These are phyloP conservation scores for Apiospora rasikravindrae DNA, from an alignment of 2,329 filamentous ascomycete genomes.

Conservation along the genomic window DNA sequence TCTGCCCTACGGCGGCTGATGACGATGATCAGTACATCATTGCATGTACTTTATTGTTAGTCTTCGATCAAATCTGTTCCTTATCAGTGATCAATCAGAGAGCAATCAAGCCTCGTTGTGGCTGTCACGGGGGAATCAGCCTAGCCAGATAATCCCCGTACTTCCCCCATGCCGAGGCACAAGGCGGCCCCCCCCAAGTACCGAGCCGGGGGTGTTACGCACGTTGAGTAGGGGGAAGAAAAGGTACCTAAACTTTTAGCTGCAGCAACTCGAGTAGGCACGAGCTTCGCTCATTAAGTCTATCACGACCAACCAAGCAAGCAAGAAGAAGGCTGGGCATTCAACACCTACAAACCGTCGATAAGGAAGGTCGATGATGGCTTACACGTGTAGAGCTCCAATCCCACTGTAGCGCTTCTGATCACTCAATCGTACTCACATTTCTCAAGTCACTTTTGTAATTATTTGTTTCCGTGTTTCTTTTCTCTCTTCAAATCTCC, in stretches of 20 bases:
- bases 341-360: background rate
- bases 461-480: background rate
- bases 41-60: background rate
- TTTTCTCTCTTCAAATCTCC: background rate
- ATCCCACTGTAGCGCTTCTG: background rate
- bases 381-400: constrained; percentile 14
- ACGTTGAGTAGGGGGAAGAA: background rate
- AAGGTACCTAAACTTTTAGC: constrained; percentile 5
- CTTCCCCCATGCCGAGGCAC: constrained; percentile 10
- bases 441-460: background rate
- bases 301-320: background rate
- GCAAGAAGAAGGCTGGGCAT: background rate
- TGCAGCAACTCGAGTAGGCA: background rate
- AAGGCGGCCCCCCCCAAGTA: background rate
- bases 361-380: constrained; percentile 3
- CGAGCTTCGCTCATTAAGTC: background rate
- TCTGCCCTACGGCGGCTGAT: background rate
- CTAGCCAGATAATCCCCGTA: background rate
- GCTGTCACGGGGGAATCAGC: background rate
- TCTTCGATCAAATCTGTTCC: background rate
- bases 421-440: background rate
- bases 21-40: constrained; percentile 10
- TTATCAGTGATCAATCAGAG: background rate
- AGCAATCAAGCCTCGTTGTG: background rate
- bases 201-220: constrained; percentile 1